Evolutionary conservation across 164 flowering plant species (phyloP).

Genomic region (Tetracentron sinense): DNA sequence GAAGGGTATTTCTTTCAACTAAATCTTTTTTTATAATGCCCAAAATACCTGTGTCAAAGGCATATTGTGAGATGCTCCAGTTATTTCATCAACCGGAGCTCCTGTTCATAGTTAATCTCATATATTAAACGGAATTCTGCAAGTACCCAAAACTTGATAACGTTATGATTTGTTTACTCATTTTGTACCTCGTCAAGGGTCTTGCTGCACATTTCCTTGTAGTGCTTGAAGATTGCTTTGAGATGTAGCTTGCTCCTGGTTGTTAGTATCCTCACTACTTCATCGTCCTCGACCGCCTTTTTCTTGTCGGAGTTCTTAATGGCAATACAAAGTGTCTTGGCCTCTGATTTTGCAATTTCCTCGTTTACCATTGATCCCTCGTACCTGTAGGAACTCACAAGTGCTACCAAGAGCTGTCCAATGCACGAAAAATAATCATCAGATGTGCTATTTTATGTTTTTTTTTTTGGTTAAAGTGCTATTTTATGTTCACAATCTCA

Average conservation of each 20-base stretch:
- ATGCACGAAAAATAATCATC: not conserved
- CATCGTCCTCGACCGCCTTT: constrained; percentile 42
- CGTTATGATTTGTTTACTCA: no score
- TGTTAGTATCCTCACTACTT: constrained; percentile 50
- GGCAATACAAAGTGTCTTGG: constrained; percentile 38
- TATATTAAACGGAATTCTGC: no score
- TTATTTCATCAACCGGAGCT: no score
- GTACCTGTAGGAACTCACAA: constrained; percentile 69
- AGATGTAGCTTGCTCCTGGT: constrained; percentile 77
- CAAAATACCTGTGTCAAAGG: no score
- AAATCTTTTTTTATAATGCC: no score
- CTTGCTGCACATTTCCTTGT: constrained; percentile 41
- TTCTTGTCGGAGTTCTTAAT: constrained; percentile 31
- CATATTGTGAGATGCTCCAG: no score
- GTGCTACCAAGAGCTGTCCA: constrained; percentile 62
- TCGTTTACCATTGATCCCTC: constrained; percentile 57
- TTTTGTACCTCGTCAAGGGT: constrained; percentile 40
- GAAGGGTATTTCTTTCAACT: no score
- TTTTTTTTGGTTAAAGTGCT: no score
- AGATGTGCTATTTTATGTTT: no score
- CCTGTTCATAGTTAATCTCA: no score
- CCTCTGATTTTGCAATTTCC: constrained; percentile 64
- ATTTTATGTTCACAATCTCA: not conserved
- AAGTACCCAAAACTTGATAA: no score
- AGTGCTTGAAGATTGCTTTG: constrained; percentile 36